These are phyloP conservation scores for Penicillium italicum DNA, from an alignment of 2,329 filamentous ascomycete species.

Conservation along the genomic window DNA sequence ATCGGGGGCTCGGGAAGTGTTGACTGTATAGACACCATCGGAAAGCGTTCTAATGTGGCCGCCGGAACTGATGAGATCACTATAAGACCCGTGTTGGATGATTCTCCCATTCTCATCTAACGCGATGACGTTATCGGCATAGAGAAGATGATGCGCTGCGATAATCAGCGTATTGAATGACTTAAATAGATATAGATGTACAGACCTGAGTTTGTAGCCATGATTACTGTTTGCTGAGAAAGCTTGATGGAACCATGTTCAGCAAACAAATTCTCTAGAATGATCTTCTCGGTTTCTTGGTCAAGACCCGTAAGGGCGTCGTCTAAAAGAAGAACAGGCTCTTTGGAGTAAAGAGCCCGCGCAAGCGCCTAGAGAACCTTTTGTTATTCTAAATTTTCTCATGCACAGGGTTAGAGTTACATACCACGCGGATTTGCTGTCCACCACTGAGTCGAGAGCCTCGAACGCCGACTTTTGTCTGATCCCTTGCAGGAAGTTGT, in stretches of 20 bases:
- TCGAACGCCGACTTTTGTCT: conserved; percentile 23
- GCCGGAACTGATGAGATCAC: conserved; percentile 18
- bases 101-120: conserved; percentile 25
- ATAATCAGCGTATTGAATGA: neutral
- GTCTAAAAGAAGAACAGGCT: conserved; percentile 44
- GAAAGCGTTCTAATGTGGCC: conserved; percentile 18
- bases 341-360: conserved; percentile 44
- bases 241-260: conserved; percentile 38
- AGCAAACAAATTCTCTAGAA: conserved; percentile 42
- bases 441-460: conserved; percentile 18
- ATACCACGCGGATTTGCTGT: conserved; percentile 26
- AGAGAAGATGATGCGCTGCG: conserved; percentile 24
- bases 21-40: neutral
- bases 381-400: neutral
- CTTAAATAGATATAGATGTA: neutral
- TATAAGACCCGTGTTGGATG: conserved; percentile 31
- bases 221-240: conserved; percentile 33
- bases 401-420: neutral
- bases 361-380: conserved; percentile 35
- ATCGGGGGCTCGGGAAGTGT: conserved; percentile 6
- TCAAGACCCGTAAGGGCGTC: conserved; percentile 47
- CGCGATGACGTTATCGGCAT: conserved; percentile 31
- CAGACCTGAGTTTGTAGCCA: conserved; percentile 29
- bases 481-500: conserved; percentile 20
- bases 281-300: conserved; percentile 39